A percentile compares a stretch with the other conserved stretches of the same genome.
Evolutionary conservation across 345 rosid species (phyloP).

Genomic region (Eutrema yunnanense): DNA sequence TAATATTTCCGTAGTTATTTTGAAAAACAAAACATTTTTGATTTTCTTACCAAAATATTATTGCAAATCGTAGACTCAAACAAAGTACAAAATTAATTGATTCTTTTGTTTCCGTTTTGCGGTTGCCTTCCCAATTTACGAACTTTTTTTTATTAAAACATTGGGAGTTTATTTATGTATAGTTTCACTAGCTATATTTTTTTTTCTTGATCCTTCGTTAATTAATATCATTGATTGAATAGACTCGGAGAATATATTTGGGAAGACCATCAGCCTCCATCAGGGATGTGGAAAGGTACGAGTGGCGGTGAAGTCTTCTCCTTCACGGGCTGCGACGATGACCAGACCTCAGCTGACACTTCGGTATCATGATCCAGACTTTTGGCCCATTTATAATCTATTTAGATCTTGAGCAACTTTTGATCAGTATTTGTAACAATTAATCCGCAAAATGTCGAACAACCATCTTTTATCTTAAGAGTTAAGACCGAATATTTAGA

Average conservation of each 20-base stretch:
- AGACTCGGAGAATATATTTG: conserved; percentile 58
- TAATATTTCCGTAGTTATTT: too few relatives aligned
- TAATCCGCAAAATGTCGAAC: not conserved
- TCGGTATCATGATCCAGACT: conserved; percentile 36
- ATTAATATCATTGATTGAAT: not conserved
- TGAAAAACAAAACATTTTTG: not conserved
- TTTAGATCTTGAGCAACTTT: not conserved
- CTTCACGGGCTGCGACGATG: conserved; percentile 87
- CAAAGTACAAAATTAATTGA: too few relatives aligned
- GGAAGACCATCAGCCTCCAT: conserved; percentile 81
- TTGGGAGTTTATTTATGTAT: not conserved
- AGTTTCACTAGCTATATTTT: not conserved
- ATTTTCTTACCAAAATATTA: not conserved
- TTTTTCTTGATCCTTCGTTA: not conserved
- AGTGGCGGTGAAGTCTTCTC: conserved; percentile 86
- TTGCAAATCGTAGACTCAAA: not conserved
- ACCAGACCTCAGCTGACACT: conserved; percentile 82
- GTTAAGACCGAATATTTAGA: not conserved
- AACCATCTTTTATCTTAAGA: not conserved
- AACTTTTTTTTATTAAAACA: too few relatives aligned
- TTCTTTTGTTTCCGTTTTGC: not conserved
- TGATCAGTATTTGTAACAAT: not conserved
- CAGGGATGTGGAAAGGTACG: conserved; percentile 86
- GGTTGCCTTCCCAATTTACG: too few relatives aligned
- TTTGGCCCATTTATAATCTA: not conserved